Evolutionary conservation across 768 basidiomycete genomes (phyloP).

Genomic region (Leccinum subgranulosum): DNA sequence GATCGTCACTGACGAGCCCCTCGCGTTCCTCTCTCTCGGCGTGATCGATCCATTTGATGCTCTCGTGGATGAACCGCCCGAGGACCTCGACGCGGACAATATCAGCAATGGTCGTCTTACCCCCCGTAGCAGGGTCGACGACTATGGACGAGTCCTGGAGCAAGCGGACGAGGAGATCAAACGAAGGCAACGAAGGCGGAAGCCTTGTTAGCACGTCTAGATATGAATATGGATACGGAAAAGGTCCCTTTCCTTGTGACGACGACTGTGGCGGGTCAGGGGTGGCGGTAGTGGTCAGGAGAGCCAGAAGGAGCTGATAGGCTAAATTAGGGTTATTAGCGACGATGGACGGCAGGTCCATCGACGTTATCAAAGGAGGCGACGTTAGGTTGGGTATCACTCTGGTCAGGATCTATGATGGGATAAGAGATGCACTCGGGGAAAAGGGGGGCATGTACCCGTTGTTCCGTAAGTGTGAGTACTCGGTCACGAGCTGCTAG

Average conservation of each 20-base stretch:
- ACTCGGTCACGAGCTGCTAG: constrained; percentile 69
- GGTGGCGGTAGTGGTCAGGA: constrained; percentile 42
- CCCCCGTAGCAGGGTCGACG: constrained; percentile 37
- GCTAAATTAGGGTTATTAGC: constrained; percentile 68
- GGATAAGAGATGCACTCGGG: background rate
- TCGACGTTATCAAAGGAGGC: constrained; percentile 57
- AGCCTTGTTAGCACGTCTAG: constrained; percentile 62
- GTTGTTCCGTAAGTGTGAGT: constrained; percentile 72
- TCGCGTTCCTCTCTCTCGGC: constrained; percentile 69
- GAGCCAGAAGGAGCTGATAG: constrained; percentile 59
- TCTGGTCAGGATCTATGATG: constrained; percentile 49
- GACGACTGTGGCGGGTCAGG: background rate
- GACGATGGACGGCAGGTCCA: constrained; percentile 65
- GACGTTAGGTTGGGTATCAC: constrained; percentile 41
- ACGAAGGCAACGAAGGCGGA: constrained; percentile 69
- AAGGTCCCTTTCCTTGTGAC: constrained; percentile 28
- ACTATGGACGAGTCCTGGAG: constrained; percentile 58
- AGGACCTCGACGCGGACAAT: constrained; percentile 62
- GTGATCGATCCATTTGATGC: constrained; percentile 65
- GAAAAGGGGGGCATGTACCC: constrained; percentile 37
- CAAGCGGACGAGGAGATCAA: constrained; percentile 69
- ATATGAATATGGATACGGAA: constrained; percentile 39
- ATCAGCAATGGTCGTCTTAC: constrained; percentile 60
- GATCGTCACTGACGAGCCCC: constrained; percentile 67
- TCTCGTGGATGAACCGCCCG: constrained; percentile 68